phyloP scores from a whole-genome alignment of 257 asterid species.

The Solanum dulcamara region DNA sequence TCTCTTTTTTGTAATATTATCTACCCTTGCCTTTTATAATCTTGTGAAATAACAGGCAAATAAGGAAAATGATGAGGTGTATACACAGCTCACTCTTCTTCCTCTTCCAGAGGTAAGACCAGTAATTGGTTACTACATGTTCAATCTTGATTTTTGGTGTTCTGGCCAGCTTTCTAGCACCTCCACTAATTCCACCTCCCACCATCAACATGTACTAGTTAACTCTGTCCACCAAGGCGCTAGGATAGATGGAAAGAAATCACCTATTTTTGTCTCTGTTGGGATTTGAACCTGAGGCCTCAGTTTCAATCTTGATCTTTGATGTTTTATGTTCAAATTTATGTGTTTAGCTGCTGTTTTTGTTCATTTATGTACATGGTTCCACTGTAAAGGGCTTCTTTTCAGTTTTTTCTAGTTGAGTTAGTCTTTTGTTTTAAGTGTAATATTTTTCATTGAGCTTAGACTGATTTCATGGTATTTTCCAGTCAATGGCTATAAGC shows the following conservation, averaged over 20 bases:
- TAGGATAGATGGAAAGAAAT: not conserved
- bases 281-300: not conserved
- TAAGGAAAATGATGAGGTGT: constrained; percentile 97
- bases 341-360: not conserved
- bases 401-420: not conserved
- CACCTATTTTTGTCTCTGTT: not conserved
- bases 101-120: constrained; percentile 68
- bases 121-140: not conserved
- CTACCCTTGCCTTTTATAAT: not conserved
- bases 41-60: constrained; percentile 51
- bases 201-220: not conserved
- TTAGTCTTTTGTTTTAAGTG: not conserved
- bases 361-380: not conserved
- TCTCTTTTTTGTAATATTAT: not conserved
- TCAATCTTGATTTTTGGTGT: not conserved
- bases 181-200: not conserved
- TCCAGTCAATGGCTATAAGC: constrained; percentile 34
- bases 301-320: not conserved
- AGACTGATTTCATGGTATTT: not conserved
- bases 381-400: not conserved
- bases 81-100: constrained; percentile 71
- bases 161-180: not conserved
- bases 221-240: not conserved
- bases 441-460: not conserved
- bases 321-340: not conserved